phyloP scores from a whole-genome alignment of 352 stramenopile species.

The Phytophthora pluvialis region DNA sequence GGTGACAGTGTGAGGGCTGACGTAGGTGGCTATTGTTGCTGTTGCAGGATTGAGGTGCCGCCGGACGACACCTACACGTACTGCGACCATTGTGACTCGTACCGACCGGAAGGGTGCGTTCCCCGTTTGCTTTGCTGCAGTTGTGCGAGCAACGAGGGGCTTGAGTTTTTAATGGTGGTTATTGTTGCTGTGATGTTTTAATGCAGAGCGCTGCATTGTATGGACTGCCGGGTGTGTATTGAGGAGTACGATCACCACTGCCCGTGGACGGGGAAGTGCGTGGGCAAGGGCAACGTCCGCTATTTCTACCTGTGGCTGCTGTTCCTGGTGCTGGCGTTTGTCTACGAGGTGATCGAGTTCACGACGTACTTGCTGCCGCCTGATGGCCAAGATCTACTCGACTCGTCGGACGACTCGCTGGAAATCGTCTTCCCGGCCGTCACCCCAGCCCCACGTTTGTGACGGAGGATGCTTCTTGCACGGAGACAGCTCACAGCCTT shows the following conservation, averaged over 20 bases:
- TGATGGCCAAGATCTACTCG: constrained; percentile 45
- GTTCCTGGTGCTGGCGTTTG: constrained; percentile 86
- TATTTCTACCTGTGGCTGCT: constrained; percentile 89
- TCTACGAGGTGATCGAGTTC: constrained; percentile 90
- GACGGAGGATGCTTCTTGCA: constrained; percentile 22
- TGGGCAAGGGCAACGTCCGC: constrained; percentile 78
- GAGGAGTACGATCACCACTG: constrained; percentile 93
- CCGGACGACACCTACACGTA: constrained; percentile 72
- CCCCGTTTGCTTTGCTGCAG: not conserved
- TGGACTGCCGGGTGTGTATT: constrained; percentile 89
- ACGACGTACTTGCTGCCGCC: constrained; percentile 84
- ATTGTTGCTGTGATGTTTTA: constrained; percentile 19
- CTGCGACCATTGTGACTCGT: constrained; percentile 83
- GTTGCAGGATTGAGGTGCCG: constrained; percentile 40
- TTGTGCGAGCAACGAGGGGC: not conserved
- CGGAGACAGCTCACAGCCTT: constrained; percentile 6
- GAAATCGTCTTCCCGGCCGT: constrained; percentile 34
- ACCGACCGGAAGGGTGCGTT: constrained; percentile 67
- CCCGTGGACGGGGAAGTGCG: constrained; percentile 93
- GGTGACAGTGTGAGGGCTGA: constrained; percentile 12
- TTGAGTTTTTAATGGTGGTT: constrained; percentile 2
- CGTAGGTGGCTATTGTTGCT: constrained; percentile 7
- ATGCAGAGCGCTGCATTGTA: constrained; percentile 78
- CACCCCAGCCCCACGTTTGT: constrained; percentile 19
- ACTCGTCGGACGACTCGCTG: constrained; percentile 47